Evolutionary conservation across 345 rosid genomes (phyloP).

Genomic region (Anacardium occidentale): DNA sequence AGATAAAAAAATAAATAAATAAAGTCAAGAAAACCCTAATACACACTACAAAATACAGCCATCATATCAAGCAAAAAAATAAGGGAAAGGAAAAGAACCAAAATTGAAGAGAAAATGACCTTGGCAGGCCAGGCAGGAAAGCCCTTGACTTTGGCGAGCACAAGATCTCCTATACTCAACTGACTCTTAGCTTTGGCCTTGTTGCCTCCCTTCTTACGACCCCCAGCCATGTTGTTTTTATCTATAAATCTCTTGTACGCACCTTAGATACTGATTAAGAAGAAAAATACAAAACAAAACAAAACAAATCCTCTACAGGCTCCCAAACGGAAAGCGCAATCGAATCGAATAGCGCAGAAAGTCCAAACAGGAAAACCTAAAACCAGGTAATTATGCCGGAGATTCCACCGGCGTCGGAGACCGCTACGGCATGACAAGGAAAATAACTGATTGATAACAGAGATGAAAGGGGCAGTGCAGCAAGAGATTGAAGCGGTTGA

Average conservation of each 20-base stretch:
- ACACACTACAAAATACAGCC: not conserved
- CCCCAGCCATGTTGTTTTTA: conserved; percentile 54
- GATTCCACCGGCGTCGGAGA: conserved; percentile 7
- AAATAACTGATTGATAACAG: not conserved
- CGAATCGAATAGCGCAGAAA: not conserved
- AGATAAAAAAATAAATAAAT: not conserved
- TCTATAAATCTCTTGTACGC: not conserved
- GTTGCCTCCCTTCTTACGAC: conserved; percentile 75
- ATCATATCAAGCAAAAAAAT: not conserved
- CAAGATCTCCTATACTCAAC: conserved; percentile 90
- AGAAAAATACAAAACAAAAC: no score
- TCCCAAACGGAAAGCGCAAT: not conserved
- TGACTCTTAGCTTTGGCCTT: conserved; percentile 52
- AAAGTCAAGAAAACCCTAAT: conserved; percentile 5
- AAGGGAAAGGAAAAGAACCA: not conserved
- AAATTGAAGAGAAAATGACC: conserved; percentile 36
- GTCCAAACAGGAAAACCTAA: conserved; percentile 5
- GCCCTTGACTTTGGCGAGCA: conserved; percentile 97
- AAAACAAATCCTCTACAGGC: not conserved
- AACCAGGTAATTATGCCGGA: conserved; percentile 5
- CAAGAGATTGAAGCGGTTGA: conserved; percentile 14
- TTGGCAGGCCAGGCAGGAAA: conserved; percentile 98
- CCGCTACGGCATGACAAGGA: conserved; percentile 9
- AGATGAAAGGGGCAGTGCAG: not conserved
- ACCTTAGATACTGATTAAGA: not conserved